Evolutionary conservation across 345 rosid genomes (phyloP), one percentile per base, ranked within the genome.

Genomic region (Lagerstroemia speciosa): DNA sequence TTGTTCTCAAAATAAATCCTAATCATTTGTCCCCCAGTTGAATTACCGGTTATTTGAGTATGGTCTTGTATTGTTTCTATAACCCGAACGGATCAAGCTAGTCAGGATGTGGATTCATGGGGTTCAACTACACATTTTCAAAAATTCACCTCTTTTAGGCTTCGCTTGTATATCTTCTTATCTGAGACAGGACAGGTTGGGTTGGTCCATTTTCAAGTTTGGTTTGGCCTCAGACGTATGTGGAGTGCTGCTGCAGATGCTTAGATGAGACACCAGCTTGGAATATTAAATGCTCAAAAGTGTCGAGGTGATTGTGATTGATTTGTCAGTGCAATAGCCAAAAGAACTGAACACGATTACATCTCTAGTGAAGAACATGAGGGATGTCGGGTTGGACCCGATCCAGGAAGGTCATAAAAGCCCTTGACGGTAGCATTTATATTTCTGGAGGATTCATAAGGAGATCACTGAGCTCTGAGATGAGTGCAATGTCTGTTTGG

Each of bases 391-490:
- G 5, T 72, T 89, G 81, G 96, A 89, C 75, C 96, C 94, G 8
- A 88, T 88, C 48, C 75, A 78, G 69, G 94, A 83, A 53, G 82
- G 76, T 48, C 63, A 70, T 66, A 77, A 76, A 67, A 74, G 66
- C 73, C 74, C 80, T 52, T 63, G 70, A 64, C 67, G 71, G 27
- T 85, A 93, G 93, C 80, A 83, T 65, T 30, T 69, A 67, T 88
- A 88, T 78, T 94, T 89, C 75, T 79, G 79, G 80, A 84, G 84
- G 77, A 83, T 89, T 31, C 87, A 79, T 75, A 76, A 69, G 73
- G 88, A 88, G 84, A 89, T 91, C 48, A 79, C 89, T 71, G 89
- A 84, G 81, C 87, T 91, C 31, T 89, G 98, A 96, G 84, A 91
- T 70, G 79, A 70, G 62, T 89, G 96, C 83, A 87, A 83, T 63